A percentile compares a stretch with the other conserved stretches of the same genome.
Evolutionary conservation across 441 rosid genomes (phyloP).

Genomic region (Eugenia klotzschiana): DNA sequence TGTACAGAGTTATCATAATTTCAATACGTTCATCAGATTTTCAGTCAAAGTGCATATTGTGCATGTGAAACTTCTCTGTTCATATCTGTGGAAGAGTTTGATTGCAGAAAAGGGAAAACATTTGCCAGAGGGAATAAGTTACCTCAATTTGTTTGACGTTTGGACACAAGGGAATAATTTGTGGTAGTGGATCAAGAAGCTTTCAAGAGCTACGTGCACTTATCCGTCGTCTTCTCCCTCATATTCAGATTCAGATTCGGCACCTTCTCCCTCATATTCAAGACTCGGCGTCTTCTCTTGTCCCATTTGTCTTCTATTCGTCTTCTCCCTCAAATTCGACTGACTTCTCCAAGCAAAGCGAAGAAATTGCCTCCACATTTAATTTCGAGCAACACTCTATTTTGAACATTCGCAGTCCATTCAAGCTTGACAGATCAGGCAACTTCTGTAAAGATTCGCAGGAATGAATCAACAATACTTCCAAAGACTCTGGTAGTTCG

Average conservation of each 20-base stretch:
- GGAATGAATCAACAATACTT: too few species aligned
- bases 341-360: background rate
- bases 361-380: background rate
- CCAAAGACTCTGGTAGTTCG: too few species aligned
- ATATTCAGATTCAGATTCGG: background rate
- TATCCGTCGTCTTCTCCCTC: background rate
- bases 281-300: too few species aligned
- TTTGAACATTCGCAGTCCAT: fast-evolving
- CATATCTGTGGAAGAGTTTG: background rate
- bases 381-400: fast-evolving
- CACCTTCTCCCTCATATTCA: background rate
- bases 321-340: too few species aligned
- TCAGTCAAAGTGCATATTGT: background rate
- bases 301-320: too few species aligned
- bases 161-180: background rate
- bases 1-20: too few species aligned
- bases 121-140: background rate
- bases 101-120: background rate
- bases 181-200: background rate
- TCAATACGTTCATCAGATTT: background rate
- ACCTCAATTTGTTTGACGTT: background rate
- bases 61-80: background rate
- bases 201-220: background rate
- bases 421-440: background rate
- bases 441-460: too few species aligned